Percentiles rank a stretch among this genome's conserved stretches.
Evolutionary conservation across 495 filamentous ascomycete species (phyloP).

Genomic region (Tuber aestivum): DNA sequence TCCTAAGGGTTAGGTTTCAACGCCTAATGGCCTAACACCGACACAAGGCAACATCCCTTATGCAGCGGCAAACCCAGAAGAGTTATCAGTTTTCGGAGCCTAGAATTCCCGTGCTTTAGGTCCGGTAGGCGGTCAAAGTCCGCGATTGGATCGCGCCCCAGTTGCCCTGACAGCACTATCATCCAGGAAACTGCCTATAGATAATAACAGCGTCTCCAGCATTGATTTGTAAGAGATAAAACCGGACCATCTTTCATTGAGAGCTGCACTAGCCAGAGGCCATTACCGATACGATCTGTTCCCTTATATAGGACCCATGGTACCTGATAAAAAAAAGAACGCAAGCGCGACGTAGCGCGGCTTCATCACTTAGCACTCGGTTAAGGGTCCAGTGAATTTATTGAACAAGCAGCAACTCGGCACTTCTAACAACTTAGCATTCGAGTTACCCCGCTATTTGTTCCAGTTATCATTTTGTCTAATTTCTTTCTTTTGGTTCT

Average conservation of each 20-base stretch:
- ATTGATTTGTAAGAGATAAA: neutral
- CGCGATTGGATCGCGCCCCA: neutral
- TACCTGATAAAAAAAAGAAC: neutral
- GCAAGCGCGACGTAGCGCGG: neutral
- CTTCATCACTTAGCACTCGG: slow-evolving; percentile 1
- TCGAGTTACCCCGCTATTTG: neutral
- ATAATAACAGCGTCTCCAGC: neutral
- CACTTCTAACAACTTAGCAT: neutral
- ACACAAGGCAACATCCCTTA: neutral
- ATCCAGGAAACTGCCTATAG: neutral
- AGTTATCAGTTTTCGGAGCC: neutral
- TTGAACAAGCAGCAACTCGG: neutral
- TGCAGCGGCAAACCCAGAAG: neutral
- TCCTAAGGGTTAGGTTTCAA: neutral
- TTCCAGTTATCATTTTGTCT: neutral
- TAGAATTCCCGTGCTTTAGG: neutral
- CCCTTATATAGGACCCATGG: neutral
- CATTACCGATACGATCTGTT: neutral
- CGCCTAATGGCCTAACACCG: neutral
- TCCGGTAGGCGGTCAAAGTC: neutral
- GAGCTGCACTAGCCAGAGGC: neutral
- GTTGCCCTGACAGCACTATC: neutral
- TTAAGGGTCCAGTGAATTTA: neutral
- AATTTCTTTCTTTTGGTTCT: neutral
- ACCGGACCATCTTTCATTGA: neutral